Base-by-base conservation (phyloP, 164 flowering plant genomes). In the Amborella trichopoda region DNA sequence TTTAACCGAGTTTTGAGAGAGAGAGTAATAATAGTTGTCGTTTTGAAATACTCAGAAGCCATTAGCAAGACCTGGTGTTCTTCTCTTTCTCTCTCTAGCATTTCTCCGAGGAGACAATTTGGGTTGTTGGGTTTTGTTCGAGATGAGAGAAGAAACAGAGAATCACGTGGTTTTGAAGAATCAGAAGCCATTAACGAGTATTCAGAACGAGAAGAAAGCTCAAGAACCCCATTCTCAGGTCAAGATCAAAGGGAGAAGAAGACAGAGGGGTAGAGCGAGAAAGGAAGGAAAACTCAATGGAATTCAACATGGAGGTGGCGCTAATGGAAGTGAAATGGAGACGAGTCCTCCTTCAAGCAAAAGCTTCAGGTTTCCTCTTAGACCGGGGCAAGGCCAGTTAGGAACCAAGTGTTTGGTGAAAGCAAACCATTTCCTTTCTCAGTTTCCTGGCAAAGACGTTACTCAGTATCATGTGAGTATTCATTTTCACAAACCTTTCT, bases 381-480 rank as follows among this genome's bases (percentile, higher is more conserved):
- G 97, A 58, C 94, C 95, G 26, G 94, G 94, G 11, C 76, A 39
- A 66, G 97, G 97, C 12, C 81, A 74, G 44, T 50, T 69, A 32
- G 97, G 97, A 59, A 72, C 78, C 23, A 83, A 70, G 66, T 90
- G 97, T 57, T 68, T 90, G 40, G 97, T 90, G 3, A 90, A 83
- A 66, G 95, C 95, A 26, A 90, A 90, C 80, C 95, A 90, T 69
- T 90, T 90, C 70, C 71, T 86, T 38, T 79, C 90, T 9, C 76
- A 81, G 60, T 59, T 90, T 49, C 88, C 91, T 25, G 71, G 81
- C 51, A 85, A 85, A 72, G 94, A 85, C 61, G 71, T 90, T 68
- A 74, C 69, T 59, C 95, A 90, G 34, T 90, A 90, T 73, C 91
- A 86, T 77, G 97, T 90, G 69, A 86, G 52, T 39, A 58, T 34